Evolutionary conservation across 2,329 filamentous ascomycete genomes (phyloP).

Genomic region (Aspergillus thermomutatus): DNA sequence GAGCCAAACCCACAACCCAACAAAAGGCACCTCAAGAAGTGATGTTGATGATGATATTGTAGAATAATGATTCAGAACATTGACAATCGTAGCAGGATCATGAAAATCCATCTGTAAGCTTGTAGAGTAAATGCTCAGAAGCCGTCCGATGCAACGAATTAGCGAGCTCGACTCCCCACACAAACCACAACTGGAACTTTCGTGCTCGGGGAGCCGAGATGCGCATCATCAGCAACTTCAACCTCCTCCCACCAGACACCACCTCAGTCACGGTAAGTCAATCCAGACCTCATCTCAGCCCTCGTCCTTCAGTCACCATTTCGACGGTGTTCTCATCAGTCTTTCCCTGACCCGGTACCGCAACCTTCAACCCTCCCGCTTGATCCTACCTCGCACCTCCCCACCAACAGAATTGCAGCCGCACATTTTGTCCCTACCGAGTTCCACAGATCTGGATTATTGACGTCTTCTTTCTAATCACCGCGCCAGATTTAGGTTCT

Average conservation of each 20-base stretch:
- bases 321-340: not conserved
- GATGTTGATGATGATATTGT: not conserved
- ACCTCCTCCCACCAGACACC: constrained; percentile 5
- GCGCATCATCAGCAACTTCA: constrained; percentile 15
- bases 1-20: constrained; percentile 11
- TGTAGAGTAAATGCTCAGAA: constrained; percentile 1
- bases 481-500: constrained; percentile 10
- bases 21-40: not conserved
- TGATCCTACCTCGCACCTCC: not conserved
- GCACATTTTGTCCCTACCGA: constrained; percentile 14
- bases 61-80: not conserved
- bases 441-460: constrained; percentile 12
- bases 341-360: not conserved
- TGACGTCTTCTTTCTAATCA: constrained; percentile 11
- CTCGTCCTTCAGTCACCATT: not conserved
- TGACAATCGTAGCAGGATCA: constrained; percentile 1
- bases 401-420: not conserved
- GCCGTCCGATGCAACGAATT: constrained; percentile 15
- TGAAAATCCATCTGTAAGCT: not conserved
- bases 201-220: constrained; percentile 3
- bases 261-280: constrained; percentile 10
- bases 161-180: constrained; percentile 25
- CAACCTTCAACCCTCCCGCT: not conserved
- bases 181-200: constrained; percentile 12
- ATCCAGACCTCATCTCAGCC: not conserved